A percentile compares a stretch with the other conserved stretches of the same genome.
Evolutionary conservation across 2,329 filamentous ascomycete genomes (phyloP).

Genomic region (Fusarium solani-melongenae): DNA sequence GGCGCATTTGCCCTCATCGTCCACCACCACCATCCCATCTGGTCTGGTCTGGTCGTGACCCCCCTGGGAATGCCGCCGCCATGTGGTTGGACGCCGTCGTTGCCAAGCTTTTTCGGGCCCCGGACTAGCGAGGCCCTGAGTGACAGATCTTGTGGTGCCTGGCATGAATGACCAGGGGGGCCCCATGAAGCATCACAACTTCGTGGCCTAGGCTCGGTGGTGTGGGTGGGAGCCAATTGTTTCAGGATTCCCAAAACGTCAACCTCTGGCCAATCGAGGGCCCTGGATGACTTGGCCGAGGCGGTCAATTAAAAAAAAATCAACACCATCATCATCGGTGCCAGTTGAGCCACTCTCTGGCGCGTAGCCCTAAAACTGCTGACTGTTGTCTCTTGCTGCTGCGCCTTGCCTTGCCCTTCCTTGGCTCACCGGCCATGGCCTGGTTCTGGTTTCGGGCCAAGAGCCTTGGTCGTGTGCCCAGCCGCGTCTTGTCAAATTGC

Average conservation of each 20-base stretch:
- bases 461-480: conserved; percentile 28
- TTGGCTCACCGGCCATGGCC: not conserved
- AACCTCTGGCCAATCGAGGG: conserved; percentile 18
- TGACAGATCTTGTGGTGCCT: conserved; percentile 39
- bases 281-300: conserved; percentile 16
- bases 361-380: conserved; percentile 18
- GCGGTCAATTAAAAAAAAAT: conserved; percentile 12
- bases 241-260: conserved; percentile 24
- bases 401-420: not conserved
- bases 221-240: conserved; percentile 26
- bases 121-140: conserved; percentile 3
- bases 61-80: conserved; percentile 4
- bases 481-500: conserved; percentile 16
- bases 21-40: conserved; percentile 1
- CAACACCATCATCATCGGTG: conserved; percentile 11
- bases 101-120: conserved; percentile 23
- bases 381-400: conserved; percentile 2
- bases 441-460: conserved; percentile 16
- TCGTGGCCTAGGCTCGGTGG: conserved; percentile 11
- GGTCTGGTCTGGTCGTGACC: not conserved
- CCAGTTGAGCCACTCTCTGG: conserved; percentile 25
- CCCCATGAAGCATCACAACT: conserved; percentile 11
- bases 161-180: conserved; percentile 5
- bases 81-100: conserved; percentile 8
- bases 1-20: conserved; percentile 6